Percentiles rank a stretch among this genome's conserved stretches.
phyloP scores from a whole-genome alignment of 805 yeast genomes.

The Nakazawaea sp. region DNA sequence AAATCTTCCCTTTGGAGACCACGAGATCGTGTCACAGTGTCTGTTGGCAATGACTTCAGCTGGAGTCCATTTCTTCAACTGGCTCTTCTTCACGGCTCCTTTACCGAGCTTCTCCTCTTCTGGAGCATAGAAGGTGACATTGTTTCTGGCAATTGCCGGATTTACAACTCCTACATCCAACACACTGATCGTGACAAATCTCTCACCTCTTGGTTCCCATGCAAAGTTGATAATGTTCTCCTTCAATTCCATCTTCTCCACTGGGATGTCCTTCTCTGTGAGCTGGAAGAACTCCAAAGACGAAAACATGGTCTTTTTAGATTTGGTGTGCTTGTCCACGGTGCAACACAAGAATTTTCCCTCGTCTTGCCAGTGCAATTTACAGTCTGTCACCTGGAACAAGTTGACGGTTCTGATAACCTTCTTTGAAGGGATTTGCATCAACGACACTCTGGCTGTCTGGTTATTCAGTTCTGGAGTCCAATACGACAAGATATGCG shows the following conservation, averaged over 20 bases:
- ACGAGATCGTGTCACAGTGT: conserved; percentile 64
- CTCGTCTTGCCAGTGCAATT: conserved; percentile 89
- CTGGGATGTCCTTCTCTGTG: conserved; percentile 86
- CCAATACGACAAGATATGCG: conserved; percentile 84
- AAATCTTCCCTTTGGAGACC: conserved; percentile 94
- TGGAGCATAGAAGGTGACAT: conserved; percentile 74
- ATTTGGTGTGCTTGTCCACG: conserved; percentile 95
- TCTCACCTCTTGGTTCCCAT: conserved; percentile 93
- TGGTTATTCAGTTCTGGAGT: conserved; percentile 88
- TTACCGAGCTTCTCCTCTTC: conserved; percentile 41
- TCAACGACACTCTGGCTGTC: conserved; percentile 88
- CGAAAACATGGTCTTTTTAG: conserved; percentile 86
- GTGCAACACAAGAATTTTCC: conserved; percentile 83
- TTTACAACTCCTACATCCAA: conserved; percentile 45
- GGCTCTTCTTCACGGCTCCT: conserved; percentile 29
- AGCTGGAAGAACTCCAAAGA: conserved; percentile 88
- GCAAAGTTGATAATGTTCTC: conserved; percentile 83
- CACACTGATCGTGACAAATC: conserved; percentile 76
- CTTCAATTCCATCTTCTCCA: conserved; percentile 87
- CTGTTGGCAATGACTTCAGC: conserved; percentile 54
- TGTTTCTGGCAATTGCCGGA: conserved; percentile 60
- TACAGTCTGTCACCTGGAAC: conserved; percentile 89
- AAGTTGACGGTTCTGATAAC: conserved; percentile 86
- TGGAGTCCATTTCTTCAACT: conserved; percentile 49
- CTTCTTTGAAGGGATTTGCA: conserved; percentile 79